Percentiles rank a stretch among this genome's conserved stretches.
Evolutionary conservation across 495 filamentous ascomycete species (phyloP).

Genomic region (Recurvomyces mirabilis): DNA sequence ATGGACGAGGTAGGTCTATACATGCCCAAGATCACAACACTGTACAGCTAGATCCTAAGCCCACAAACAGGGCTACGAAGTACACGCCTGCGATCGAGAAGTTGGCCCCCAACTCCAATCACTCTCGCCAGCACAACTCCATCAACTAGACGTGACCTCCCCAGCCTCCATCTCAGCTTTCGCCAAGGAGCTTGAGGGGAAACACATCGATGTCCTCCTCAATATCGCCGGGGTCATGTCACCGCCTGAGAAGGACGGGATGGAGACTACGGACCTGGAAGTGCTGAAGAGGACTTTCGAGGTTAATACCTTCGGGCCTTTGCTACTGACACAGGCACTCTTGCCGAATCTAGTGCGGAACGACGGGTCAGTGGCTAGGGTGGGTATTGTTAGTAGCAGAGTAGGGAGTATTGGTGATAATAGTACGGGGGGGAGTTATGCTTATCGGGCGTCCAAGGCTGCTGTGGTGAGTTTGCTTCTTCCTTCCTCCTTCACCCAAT

Average conservation of each 20-base stretch:
- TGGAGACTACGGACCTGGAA: constrained; percentile 14
- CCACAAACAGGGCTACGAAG: constrained; percentile 26
- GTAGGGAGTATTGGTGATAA: constrained; percentile 41
- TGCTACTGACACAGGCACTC: constrained; percentile 32
- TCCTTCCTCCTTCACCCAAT: too few species aligned
- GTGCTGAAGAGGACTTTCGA: constrained; percentile 22
- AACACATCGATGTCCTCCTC: constrained; percentile 26
- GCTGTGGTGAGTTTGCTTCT: too few species aligned
- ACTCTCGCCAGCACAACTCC: constrained; percentile 31
- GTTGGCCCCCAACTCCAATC: constrained; percentile 36
- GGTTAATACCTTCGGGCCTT: constrained; percentile 29
- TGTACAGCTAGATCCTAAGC: not conserved
- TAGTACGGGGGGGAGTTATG: constrained; percentile 58
- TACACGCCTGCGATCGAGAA: constrained; percentile 29
- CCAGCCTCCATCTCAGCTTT: constrained; percentile 25
- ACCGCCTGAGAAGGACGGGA: constrained; percentile 20
- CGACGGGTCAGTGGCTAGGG: not conserved
- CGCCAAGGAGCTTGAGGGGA: constrained; percentile 11
- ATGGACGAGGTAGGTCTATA: constrained; percentile 21
- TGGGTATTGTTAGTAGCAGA: constrained; percentile 32
- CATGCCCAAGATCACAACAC: not conserved
- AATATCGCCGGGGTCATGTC: constrained; percentile 31
- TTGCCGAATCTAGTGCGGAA: constrained; percentile 29
- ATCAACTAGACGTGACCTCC: constrained; percentile 39
- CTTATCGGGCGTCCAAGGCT: constrained; percentile 63